Base-by-base conservation (phyloP, 192 early-diverging fungal species). In the Rhizophagus sp. region DNA sequence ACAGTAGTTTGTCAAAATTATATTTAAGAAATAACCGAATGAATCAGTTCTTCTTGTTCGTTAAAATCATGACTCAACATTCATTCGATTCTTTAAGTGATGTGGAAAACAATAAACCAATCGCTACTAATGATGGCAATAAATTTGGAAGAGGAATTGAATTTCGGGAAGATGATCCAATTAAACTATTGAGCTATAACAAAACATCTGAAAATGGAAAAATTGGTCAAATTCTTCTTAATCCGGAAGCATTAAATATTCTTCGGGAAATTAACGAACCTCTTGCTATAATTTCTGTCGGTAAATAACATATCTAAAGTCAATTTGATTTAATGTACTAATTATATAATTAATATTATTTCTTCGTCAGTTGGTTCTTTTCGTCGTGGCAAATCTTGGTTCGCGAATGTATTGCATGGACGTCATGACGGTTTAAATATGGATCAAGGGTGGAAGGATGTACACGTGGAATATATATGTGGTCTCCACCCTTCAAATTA, bases 391-490 rank as follows among this genome's bases (percentile, higher is more conserved):
- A 62, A 75, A 75, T 75, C 73, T 17, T 75, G 30, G 24, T 75
- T 61, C 50, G 73, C 73, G 3, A 75, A 75, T 47, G 19, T 62
- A 27, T 75, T 75, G 27, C 50, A 44, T 8, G 73, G 73, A 2
- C 50, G 73, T 19, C 73, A 75, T 62, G 73, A 75, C 57, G 57
- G 73, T 4, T 75, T 75, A 3, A 6, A n/a, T 19, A 4, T 6
- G 73, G 73, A n/a, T 0, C 73, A 27, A 6, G n/a, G 62, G 73
- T 61, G 34, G 27, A 17, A 3, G 73, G 73, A 15, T 75, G 73
- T 61, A 75, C 73, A 75, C 9, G 27, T 11, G 73, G 73, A 33
- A 75, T 75, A 17, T 15, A 75, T 19, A 75, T 75, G 57, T 75
- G 73, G 73, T n/a, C 49, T 75, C 49, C 19, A n/a, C 73, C 57